Evolutionary conservation across 2,329 filamentous ascomycete genomes (phyloP), one percentile per base, ranked within the genome.

Genomic region (Cordyceps fumosorosea): DNA sequence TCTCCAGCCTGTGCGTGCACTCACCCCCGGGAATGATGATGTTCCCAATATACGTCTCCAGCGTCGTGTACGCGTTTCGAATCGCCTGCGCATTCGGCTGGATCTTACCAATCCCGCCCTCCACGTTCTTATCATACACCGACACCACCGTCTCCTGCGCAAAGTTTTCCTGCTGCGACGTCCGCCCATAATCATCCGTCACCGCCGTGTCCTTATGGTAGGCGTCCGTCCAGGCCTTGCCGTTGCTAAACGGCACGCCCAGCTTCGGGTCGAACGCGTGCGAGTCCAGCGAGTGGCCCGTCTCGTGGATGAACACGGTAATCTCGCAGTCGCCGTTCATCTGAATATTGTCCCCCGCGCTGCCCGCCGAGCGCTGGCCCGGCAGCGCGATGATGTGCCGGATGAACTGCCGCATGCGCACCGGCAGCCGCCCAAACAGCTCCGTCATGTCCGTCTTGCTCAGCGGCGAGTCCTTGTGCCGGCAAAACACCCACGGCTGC

Each of bases 401-500:
- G 22, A 72, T 63, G 48, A 66, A 69, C 37, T 67, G 62, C 8
- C 72, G 66, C 64, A 70, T 72, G 54, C 66, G 67, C 14, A 73
- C 60, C 12, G 72, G 72, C 14, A 73, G 34, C 29, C 69, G 67
- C 12, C 70, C 71, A 40, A 72, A 72, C 29, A 69, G 60, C 47
- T 68, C 66, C 14, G 69, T 65, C 66, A 73, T 70, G 26, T 67
- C 64, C 3, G 54, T 50, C 57, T 69, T 54, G 63, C 58, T 65
- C n/a, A 67, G 62, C 1, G 63, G 59, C 11, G 69, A 64, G 37
- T 69, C 62, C 50, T 66, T 68, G 63, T 72, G 70, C 1, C 72
- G 66, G 59, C 72, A 74, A 50, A 74, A 68, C 56, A 69, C 66
- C 71, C 71, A 74, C 26, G 66, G 61, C 59, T 61, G 59, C 50